phyloP scores from a whole-genome alignment of 495 filamentous ascomycete genomes.

The Podospora bellae-mahoneyi region DNA sequence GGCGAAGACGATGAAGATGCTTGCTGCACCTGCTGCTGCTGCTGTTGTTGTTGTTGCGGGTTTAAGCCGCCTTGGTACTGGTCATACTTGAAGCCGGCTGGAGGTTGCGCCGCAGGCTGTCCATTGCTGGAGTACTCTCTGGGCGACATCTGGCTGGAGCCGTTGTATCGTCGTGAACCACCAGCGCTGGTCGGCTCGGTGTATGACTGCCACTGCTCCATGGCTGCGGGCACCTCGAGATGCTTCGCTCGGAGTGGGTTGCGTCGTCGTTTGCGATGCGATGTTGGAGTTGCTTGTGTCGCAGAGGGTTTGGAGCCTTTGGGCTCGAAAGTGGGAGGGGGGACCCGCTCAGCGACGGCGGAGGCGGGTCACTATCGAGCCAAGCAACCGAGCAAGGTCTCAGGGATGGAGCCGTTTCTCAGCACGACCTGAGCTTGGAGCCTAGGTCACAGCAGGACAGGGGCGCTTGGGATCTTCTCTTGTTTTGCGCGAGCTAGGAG shows the following conservation, averaged over 20 bases:
- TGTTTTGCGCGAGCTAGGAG: neutral
- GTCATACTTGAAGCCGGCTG: constrained; percentile 70
- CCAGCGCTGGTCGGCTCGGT: constrained; percentile 40
- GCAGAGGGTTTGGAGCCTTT: neutral
- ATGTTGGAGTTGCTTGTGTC: constrained; percentile 6
- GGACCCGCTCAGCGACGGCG: constrained; percentile 5
- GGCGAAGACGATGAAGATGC: constrained; percentile 56
- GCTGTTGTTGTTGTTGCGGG: constrained; percentile 38
- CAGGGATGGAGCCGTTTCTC: constrained; percentile 7
- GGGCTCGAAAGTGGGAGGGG: constrained; percentile 6
- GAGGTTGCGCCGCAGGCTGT: constrained; percentile 39
- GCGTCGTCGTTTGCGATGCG: constrained; percentile 6
- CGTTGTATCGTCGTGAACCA: constrained; percentile 51
- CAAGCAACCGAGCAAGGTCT: constrained; percentile 4
- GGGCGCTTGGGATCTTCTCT: neutral
- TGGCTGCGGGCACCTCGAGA: constrained; percentile 37
- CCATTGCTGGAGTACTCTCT: constrained; percentile 40
- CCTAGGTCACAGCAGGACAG: neutral
- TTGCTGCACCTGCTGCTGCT: constrained; percentile 22
- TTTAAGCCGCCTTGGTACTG: constrained; percentile 60
- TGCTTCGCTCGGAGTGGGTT: constrained; percentile 1
- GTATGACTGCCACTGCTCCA: constrained; percentile 58
- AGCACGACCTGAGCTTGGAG: neutral
- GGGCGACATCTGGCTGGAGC: constrained; percentile 42
- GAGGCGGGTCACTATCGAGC: constrained; percentile 4